Percentiles rank a stretch among this genome's conserved stretches.
Evolutionary conservation across 2,329 filamentous ascomycete species (phyloP).

Genomic region (Colletotrichum euphorbiae): DNA sequence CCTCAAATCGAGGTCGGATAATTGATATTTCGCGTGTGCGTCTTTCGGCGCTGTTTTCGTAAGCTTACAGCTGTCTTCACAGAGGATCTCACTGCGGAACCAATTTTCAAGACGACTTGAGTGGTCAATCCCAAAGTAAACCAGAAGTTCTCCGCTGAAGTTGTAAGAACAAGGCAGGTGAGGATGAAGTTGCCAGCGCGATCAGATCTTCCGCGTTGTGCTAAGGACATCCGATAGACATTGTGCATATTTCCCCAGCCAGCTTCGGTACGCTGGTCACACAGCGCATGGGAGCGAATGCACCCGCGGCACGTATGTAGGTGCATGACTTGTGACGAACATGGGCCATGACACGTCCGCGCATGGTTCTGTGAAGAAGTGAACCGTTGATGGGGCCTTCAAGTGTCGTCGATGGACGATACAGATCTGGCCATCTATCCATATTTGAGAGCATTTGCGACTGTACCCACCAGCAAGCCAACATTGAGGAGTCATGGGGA

Average conservation of each 20-base stretch:
- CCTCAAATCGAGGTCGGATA: too few species aligned
- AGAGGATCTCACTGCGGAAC: too few species aligned
- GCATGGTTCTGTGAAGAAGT: neutral
- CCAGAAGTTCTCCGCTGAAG: too few species aligned
- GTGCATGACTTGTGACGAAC: slow-evolving; percentile 17
- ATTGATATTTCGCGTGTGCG: too few species aligned
- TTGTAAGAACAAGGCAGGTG: neutral
- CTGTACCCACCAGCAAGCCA: too few species aligned
- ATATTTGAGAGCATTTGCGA: neutral
- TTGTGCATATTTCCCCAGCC: neutral
- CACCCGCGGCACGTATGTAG: slow-evolving; percentile 5
- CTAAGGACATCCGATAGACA: neutral
- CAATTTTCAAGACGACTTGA: neutral
- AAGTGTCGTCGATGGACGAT: neutral
- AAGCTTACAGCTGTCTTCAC: too few species aligned
- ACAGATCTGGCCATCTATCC: slow-evolving; percentile 4
- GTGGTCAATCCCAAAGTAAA: neutral
- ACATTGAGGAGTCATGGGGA: too few species aligned
- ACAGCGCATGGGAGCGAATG: neutral
- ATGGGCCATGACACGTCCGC: neutral
- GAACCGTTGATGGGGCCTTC: neutral
- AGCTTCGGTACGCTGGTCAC: neutral
- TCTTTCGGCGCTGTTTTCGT: too few species aligned
- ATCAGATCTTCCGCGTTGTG: too few species aligned
- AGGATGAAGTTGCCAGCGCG: neutral